Percentiles rank a stretch among this genome's conserved stretches.
Evolutionary conservation across 148 eudicot species (phyloP).

Genomic region (Fagopyrum tataricum): DNA sequence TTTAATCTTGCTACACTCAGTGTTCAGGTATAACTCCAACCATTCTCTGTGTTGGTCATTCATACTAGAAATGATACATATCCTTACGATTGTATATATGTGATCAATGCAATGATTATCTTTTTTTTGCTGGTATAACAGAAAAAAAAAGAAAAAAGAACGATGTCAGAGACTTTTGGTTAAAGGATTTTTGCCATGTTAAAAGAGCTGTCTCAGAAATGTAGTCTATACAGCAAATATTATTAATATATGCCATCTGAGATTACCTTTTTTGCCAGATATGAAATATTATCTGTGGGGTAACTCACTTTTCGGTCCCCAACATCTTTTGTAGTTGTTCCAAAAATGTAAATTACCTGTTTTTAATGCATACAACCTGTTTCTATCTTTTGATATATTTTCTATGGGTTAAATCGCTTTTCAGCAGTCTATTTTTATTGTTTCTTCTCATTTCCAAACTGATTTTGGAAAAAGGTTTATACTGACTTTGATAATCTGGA

Average conservation of each 20-base stretch:
- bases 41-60: not conserved
- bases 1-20: conserved; percentile 86
- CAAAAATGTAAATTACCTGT: not conserved
- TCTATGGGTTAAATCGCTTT: not conserved
- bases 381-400: not conserved
- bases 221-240: not conserved
- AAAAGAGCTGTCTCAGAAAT: not conserved
- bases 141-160: not conserved
- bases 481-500: conserved; percentile 9
- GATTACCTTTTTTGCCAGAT: not conserved
- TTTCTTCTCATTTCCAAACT: not conserved
- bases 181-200: not conserved
- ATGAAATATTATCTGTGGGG: not conserved
- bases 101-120: conserved; percentile 1
- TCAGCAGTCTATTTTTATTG: not conserved
- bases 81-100: not conserved
- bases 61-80: not conserved
- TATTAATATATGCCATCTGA: not conserved
- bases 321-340: not conserved
- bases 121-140: not conserved
- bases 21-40: conserved; percentile 65
- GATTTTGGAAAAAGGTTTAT: not conserved
- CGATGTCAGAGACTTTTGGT: not conserved
- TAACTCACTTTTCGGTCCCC: not conserved
- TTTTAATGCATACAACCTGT: not conserved